phyloP scores from a whole-genome alignment of 192 early-diverging fungal species.

The Coemansia sp. region DNA sequence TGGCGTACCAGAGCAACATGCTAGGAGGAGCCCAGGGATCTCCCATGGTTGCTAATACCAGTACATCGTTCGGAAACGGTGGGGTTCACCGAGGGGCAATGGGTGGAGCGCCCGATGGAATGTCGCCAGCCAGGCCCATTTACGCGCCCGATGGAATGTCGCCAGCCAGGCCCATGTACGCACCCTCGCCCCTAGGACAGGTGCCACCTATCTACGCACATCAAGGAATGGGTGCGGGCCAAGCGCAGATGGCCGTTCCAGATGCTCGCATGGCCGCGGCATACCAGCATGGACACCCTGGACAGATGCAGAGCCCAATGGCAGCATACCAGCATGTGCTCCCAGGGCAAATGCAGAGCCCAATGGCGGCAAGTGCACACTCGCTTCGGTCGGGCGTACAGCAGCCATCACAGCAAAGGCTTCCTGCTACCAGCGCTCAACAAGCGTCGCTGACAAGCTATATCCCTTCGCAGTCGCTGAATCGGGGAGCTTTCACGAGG shows the following conservation, averaged over 20 bases:
- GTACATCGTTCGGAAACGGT: constrained; percentile 22
- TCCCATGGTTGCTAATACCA: constrained; percentile 6
- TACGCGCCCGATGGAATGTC: no score
- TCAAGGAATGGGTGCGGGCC: constrained; percentile 10
- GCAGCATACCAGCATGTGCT: not conserved
- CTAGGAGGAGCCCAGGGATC: not conserved
- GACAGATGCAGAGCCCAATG: constrained; percentile 6
- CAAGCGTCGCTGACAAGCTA: constrained; percentile 32
- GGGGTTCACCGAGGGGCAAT: constrained; percentile 15
- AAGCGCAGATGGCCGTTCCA: constrained; percentile 4
- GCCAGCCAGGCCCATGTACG: constrained; percentile 13
- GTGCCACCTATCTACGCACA: constrained; percentile 19
- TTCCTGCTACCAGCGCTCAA: constrained; percentile 9
- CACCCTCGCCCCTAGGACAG: constrained; percentile 43
- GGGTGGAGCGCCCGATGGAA: constrained; percentile 5
- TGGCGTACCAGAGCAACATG: constrained; percentile 9
- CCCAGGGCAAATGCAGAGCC: constrained; percentile 3
- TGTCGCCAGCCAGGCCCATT: not conserved
- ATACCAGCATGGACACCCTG: not conserved
- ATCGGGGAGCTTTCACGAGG: constrained; percentile 25
- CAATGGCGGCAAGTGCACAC: not conserved
- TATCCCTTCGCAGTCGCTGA: constrained; percentile 25
- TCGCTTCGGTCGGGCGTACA: not conserved
- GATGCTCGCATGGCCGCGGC: constrained; percentile 7
- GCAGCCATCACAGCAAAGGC: constrained; percentile 11